phyloP scores from a whole-genome alignment of 1,284 basidiomycete species.

The Thecaphora frezii region DNA sequence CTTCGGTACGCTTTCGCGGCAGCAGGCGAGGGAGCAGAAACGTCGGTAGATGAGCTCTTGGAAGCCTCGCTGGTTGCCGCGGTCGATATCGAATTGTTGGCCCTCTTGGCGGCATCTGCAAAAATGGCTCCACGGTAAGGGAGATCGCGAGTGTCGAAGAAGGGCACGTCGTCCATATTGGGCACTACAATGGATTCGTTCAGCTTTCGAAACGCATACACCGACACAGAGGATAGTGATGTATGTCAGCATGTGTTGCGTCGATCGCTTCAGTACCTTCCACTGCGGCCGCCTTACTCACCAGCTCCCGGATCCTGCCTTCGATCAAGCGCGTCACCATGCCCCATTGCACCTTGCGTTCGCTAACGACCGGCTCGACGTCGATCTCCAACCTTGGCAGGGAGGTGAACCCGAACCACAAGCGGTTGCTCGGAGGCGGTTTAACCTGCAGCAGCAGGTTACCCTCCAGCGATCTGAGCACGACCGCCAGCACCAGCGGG shows the following conservation, averaged over 20 bases:
- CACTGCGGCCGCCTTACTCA: too few species aligned
- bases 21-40: neutral
- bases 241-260: neutral
- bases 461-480: slow-evolving; percentile 84
- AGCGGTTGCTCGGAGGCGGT: slow-evolving; percentile 87
- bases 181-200: slow-evolving; percentile 90
- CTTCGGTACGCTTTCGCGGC: slow-evolving; percentile 17
- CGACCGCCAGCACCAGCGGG: slow-evolving; percentile 79
- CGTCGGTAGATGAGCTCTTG: neutral
- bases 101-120: slow-evolving; percentile 68
- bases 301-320: slow-evolving; percentile 81
- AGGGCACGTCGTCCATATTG: slow-evolving; percentile 95
- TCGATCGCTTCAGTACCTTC: too few species aligned
- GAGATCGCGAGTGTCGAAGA: slow-evolving; percentile 75
- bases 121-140: slow-evolving; percentile 83
- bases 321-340: slow-evolving; percentile 89
- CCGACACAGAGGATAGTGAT: too few species aligned
- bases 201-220: slow-evolving; percentile 66
- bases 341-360: slow-evolving; percentile 84
- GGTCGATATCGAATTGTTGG: slow-evolving; percentile 8
- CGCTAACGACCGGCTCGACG: slow-evolving; percentile 89
- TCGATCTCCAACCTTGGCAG: slow-evolving; percentile 84
- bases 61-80: slow-evolving; percentile 1
- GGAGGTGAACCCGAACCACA: slow-evolving; percentile 98
- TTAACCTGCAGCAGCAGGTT: slow-evolving; percentile 88